phyloP scores from a whole-genome alignment of 2,329 filamentous ascomycete genomes.

The Proliferodiscus dingleyae region DNA sequence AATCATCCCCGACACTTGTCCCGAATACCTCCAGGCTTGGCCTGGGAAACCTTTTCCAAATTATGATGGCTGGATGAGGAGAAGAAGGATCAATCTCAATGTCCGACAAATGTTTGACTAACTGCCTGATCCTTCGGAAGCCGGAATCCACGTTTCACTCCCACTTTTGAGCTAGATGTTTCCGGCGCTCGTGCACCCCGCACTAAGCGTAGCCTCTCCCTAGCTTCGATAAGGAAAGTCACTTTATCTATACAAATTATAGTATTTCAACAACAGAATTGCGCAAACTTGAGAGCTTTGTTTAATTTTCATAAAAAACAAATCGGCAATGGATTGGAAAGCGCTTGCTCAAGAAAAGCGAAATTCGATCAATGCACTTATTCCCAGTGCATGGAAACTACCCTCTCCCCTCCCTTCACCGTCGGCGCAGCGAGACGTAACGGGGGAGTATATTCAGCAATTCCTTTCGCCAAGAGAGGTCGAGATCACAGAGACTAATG shows the following conservation, averaged over 20 bases:
- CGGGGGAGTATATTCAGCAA: slow-evolving; percentile 50
- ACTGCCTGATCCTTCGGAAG: too few relatives aligned
- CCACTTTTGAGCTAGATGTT: not conserved
- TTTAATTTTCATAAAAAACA: not conserved
- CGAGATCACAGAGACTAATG: slow-evolving; percentile 57
- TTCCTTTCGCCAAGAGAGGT: slow-evolving; percentile 50
- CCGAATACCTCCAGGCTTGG: slow-evolving; percentile 69
- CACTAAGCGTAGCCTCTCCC: too few relatives aligned
- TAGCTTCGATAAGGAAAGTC: too few relatives aligned
- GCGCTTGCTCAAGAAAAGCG: slow-evolving; percentile 47
- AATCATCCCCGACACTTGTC: slow-evolving; percentile 75
- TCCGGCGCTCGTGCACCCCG: too few relatives aligned
- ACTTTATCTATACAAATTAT: too few relatives aligned
- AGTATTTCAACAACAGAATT: too few relatives aligned
- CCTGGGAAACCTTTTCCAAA: slow-evolving; percentile 48
- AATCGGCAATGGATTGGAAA: slow-evolving; percentile 40
- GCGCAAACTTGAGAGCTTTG: too few relatives aligned
- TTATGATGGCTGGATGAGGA: slow-evolving; percentile 84
- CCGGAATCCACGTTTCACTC: too few relatives aligned
- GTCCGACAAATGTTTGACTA: slow-evolving; percentile 74
- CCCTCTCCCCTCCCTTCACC: slow-evolving; percentile 40
- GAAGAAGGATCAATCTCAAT: slow-evolving; percentile 87
- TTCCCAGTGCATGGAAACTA: slow-evolving; percentile 53
- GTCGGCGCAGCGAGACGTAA: slow-evolving; percentile 51
- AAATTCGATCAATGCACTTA: slow-evolving; percentile 46